Evolutionary conservation across 768 basidiomycete species (phyloP).

Genomic region (Suillus variegatus): DNA sequence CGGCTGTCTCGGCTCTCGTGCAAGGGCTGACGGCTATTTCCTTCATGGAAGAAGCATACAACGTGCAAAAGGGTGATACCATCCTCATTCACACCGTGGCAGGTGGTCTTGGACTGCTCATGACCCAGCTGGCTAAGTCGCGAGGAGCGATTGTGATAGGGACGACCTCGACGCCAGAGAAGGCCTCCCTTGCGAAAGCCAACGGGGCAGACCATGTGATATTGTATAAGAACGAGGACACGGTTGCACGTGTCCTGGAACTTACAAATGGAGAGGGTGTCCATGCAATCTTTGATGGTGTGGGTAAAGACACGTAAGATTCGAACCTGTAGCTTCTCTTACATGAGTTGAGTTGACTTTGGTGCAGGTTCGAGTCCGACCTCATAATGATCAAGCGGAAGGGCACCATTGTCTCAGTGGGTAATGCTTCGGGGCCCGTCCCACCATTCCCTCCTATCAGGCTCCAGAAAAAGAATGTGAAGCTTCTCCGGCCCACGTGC

Average conservation of each 20-base stretch:
- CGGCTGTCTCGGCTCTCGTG: constrained; percentile 66
- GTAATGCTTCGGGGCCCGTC: constrained; percentile 89
- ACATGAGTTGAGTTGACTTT: constrained; percentile 8
- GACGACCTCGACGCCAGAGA: constrained; percentile 83
- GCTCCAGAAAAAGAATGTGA: constrained; percentile 81
- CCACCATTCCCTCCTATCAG: constrained; percentile 73
- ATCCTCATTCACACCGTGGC: constrained; percentile 91
- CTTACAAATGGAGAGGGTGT: constrained; percentile 81
- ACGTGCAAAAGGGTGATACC: constrained; percentile 75
- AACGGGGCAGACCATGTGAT: constrained; percentile 90
- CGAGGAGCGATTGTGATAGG: constrained; percentile 91
- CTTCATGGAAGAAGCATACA: constrained; percentile 83
- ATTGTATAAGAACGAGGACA: constrained; percentile 74
- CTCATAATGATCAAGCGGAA: constrained; percentile 83
- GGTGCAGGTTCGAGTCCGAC: constrained; percentile 67
- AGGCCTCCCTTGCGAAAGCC: constrained; percentile 75
- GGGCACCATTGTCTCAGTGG: constrained; percentile 87
- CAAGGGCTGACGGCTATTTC: constrained; percentile 80
- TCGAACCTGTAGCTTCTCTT: constrained; percentile 9
- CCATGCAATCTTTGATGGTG: constrained; percentile 89
- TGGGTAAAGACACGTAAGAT: constrained; percentile 92
- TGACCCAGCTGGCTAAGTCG: constrained; percentile 67
- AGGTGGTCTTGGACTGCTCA: constrained; percentile 78
- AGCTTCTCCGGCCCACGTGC: constrained; percentile 74
- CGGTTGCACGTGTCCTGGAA: constrained; percentile 70